phyloP scores from a whole-genome alignment of 2,329 filamentous ascomycete species.

The Metarhizium robertsii region DNA sequence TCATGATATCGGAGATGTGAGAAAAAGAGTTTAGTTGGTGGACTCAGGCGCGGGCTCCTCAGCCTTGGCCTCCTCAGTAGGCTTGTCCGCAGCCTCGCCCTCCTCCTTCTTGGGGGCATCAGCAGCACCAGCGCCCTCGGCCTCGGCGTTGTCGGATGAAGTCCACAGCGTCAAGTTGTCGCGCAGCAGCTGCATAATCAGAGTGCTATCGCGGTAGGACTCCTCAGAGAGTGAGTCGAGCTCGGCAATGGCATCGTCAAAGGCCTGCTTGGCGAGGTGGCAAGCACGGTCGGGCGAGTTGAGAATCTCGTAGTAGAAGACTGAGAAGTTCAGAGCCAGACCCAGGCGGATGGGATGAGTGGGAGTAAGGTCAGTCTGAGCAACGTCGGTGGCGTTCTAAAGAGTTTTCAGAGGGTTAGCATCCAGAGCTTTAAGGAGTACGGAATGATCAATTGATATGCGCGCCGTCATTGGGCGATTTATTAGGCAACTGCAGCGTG shows the following conservation, averaged over 20 bases:
- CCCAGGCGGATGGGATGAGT: conserved; percentile 97
- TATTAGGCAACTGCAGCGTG: neutral
- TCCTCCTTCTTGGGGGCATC: conserved; percentile 53
- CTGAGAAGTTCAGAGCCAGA: conserved; percentile 97
- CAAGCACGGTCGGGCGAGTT: conserved; percentile 97
- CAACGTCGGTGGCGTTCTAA: conserved; percentile 93
- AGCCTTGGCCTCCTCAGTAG: conserved; percentile 34
- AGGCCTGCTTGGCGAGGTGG: conserved; percentile 98
- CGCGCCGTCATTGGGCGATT: neutral
- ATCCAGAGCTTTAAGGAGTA: neutral
- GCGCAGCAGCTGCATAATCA: conserved; percentile 98
- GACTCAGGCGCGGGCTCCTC: conserved; percentile 35
- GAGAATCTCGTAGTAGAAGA: conserved; percentile 99
- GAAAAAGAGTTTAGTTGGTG: conserved; percentile 38
- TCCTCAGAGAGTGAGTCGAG: conserved; percentile 96
- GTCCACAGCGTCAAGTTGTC: conserved; percentile 99
- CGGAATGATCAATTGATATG: conserved; percentile 13
- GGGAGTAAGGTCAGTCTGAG: conserved; percentile 92
- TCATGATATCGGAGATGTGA: conserved; percentile 26
- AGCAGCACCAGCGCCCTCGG: conserved; percentile 53
- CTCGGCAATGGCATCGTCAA: conserved; percentile 97
- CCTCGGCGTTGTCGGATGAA: conserved; percentile 79
- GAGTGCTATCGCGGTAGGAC: conserved; percentile 96
- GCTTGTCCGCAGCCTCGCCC: conserved; percentile 32
- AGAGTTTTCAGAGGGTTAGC: neutral